Evolutionary conservation across 2,329 filamentous ascomycete species (phyloP).

Genomic region (Phialophora tarda): DNA sequence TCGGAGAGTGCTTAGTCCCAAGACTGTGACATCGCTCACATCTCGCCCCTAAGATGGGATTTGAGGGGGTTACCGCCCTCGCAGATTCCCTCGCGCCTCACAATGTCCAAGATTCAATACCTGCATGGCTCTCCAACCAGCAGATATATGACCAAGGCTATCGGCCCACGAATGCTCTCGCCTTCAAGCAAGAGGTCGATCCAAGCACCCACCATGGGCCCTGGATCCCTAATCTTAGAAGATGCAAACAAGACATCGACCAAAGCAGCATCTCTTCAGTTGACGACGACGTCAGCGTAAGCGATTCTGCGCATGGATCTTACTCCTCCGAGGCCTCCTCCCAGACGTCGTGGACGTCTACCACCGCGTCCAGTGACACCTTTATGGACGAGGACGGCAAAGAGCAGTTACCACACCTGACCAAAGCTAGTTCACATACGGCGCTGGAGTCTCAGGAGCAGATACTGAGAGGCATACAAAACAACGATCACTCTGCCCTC

Average conservation of each 20-base stretch:
- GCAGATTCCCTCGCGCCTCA: constrained; percentile 24
- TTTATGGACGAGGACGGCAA: constrained; percentile 31
- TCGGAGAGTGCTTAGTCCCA: not conserved
- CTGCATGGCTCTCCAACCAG: constrained; percentile 26
- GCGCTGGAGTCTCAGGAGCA: constrained; percentile 24
- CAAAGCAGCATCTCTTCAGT: constrained; percentile 26
- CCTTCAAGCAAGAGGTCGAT: constrained; percentile 24
- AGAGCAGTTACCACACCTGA: constrained; percentile 19
- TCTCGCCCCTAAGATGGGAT: constrained; percentile 26
- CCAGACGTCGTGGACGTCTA: constrained; percentile 29
- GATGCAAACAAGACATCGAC: constrained; percentile 25
- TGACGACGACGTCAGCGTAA: constrained; percentile 31
- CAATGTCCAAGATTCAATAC: constrained; percentile 29
- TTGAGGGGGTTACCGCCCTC: constrained; percentile 21
- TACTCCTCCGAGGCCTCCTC: constrained; percentile 32
- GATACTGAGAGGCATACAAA: constrained; percentile 20
- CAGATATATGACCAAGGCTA: constrained; percentile 10
- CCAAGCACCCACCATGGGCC: constrained; percentile 13
- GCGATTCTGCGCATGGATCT: constrained; percentile 31
- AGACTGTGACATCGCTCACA: not conserved
- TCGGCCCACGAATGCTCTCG: constrained; percentile 1
- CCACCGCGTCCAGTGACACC: constrained; percentile 26
- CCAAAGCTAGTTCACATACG: constrained; percentile 12
- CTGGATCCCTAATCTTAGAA: constrained; percentile 6
- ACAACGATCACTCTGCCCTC: constrained; percentile 7